These are phyloP conservation scores for Phlyctochytrium arcticum DNA, from an alignment of 192 early-diverging fungal species.

Conservation along the genomic window DNA sequence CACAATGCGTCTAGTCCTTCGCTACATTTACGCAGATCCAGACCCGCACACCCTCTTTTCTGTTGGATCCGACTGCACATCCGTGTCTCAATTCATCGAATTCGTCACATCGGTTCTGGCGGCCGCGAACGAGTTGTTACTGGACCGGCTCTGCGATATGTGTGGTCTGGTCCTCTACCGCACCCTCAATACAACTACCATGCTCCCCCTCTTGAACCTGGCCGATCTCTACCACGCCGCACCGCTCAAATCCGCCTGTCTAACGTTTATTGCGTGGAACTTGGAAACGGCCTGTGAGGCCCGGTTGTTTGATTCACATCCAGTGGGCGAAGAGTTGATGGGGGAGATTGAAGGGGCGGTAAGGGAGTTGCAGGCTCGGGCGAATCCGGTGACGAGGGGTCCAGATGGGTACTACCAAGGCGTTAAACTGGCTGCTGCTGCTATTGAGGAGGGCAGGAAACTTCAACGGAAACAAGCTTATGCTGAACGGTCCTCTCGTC, in stretches of 20 bases:
- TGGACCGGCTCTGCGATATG: constrained; percentile 38
- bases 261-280: constrained; percentile 49
- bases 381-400: constrained; percentile 27
- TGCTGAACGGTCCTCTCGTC: not conserved
- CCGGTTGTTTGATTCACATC: constrained; percentile 9
- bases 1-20: constrained; percentile 49
- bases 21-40: constrained; percentile 51
- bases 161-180: constrained; percentile 22
- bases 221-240: constrained; percentile 48
- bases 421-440: not conserved
- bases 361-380: constrained; percentile 23
- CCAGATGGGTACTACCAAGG: constrained; percentile 26
- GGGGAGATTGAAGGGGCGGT: constrained; percentile 18
- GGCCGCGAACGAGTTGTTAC: constrained; percentile 62
- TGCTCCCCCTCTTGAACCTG: constrained; percentile 48
- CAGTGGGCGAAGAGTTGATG: constrained; percentile 20
- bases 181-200: constrained; percentile 44
- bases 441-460: constrained; percentile 1
- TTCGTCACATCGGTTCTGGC: constrained; percentile 54
- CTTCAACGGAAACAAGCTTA: not conserved
- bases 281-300: constrained; percentile 28
- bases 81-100: constrained; percentile 43
- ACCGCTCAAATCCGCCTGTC: constrained; percentile 45
- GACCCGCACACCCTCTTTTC: constrained; percentile 29
- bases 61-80: constrained; percentile 25